A percentile compares a stretch with the other conserved stretches of the same genome.
phyloP scores from a whole-genome alignment of 1,284 basidiomycete genomes.

The Boletus semigastroideus region DNA sequence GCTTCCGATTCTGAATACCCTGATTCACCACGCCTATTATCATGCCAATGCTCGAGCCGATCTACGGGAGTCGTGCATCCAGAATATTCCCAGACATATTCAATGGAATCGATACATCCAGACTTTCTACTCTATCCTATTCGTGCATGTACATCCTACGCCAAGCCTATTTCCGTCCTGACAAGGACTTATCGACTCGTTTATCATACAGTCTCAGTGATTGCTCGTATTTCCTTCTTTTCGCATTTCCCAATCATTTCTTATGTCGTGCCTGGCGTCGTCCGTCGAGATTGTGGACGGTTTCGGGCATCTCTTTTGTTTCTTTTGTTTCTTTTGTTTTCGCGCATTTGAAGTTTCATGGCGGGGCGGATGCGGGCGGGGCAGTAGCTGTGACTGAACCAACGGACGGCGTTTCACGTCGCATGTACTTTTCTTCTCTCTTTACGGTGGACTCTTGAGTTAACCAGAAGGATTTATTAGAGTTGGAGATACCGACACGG shows the following conservation, averaged over 20 bases:
- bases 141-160: constrained; percentile 24
- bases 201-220: constrained; percentile 32
- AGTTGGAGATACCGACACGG: constrained; percentile 2
- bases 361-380: background rate
- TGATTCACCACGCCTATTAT: constrained; percentile 3
- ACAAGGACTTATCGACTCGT: constrained; percentile 26
- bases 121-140: constrained; percentile 29
- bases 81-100: constrained; percentile 26
- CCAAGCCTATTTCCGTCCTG: constrained; percentile 22
- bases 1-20: constrained; percentile 7
- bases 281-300: constrained; percentile 8
- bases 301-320: constrained; percentile 6
- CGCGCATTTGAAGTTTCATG: background rate
- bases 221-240: constrained; percentile 26
- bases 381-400: constrained; percentile 1
- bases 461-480: constrained; percentile 19
- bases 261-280: constrained; percentile 1
- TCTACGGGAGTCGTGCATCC: constrained; percentile 27
- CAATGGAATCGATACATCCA: constrained; percentile 17
- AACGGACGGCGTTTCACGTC: constrained; percentile 17
- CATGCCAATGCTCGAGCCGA: constrained; percentile 15
- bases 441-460: constrained; percentile 24
- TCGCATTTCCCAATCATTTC: constrained; percentile 19
- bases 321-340: constrained; percentile 3
- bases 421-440: constrained; percentile 21